Conservation (phyloP, 2,329 filamentous ascomycete species). For the Monosporascus ibericus region DNA sequence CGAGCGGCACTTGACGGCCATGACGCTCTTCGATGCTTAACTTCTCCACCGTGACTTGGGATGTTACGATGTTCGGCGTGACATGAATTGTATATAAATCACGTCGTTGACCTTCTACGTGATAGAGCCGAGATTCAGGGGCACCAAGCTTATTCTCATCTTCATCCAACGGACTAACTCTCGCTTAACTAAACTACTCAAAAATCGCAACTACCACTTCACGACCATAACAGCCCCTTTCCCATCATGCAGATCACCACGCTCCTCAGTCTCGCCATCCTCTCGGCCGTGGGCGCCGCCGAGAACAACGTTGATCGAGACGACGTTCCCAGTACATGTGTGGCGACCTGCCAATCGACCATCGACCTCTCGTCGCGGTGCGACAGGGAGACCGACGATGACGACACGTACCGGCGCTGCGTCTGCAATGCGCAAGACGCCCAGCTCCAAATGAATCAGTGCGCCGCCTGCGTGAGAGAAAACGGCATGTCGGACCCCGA, state of each 20-base stretch:
- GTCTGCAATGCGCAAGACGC: conserved; percentile 9
- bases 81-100: no score
- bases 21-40: no score
- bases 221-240: background rate
- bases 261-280: conserved; percentile 2
- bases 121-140: no score
- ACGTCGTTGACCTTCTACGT: no score
- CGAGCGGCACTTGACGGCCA: no score
- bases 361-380: conserved; percentile 13
- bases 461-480: conserved; percentile 13
- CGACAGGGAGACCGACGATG: conserved; percentile 7
- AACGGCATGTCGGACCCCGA: conserved; percentile 7
- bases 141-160: no score
- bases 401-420: conserved; percentile 10
- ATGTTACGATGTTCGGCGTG: no score
- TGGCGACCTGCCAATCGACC: conserved; percentile 11
- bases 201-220: background rate
- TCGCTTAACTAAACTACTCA: background rate
- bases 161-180: background rate
- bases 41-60: no score
- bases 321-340: conserved; percentile 11
- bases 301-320: conserved; percentile 12
- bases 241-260: conserved; percentile 1
- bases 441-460: conserved; percentile 8
- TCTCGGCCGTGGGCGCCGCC: conserved; percentile 7